Evolutionary conservation across 2,329 filamentous ascomycete species (phyloP).

Genomic region (Pestalotiopsis sp.): DNA sequence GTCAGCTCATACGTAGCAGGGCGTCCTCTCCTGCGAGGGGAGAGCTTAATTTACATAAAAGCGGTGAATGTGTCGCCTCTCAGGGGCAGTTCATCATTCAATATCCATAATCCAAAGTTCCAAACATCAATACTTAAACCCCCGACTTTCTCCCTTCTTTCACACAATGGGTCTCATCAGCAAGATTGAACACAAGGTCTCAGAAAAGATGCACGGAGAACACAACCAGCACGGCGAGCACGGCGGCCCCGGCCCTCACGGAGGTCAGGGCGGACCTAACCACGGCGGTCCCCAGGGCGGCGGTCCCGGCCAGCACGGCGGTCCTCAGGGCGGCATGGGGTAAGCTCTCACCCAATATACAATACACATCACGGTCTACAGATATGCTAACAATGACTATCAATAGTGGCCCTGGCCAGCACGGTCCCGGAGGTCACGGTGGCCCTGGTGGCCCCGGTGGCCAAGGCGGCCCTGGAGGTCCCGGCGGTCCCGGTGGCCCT

Average conservation of each 20-base stretch:
- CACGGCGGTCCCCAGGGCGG: slow-evolving; percentile 2
- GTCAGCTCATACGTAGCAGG: not conserved
- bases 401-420: not conserved
- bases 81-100: not conserved
- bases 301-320: not conserved
- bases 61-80: not conserved
- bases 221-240: not conserved
- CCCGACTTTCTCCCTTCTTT: not conserved
- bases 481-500: not conserved
- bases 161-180: slow-evolving; percentile 6
- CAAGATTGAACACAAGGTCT: slow-evolving; percentile 12
- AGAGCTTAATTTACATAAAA: not conserved
- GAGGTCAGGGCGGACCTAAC: not conserved
- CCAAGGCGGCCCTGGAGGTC: slow-evolving; percentile 1
- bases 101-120: not conserved
- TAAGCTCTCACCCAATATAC: too few species aligned
- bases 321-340: too few species aligned
- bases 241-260: not conserved
- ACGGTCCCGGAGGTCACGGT: not conserved
- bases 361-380: too few species aligned
- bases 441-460: not conserved
- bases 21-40: not conserved
- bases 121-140: slow-evolving; percentile 1
- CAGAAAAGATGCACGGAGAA: slow-evolving; percentile 3
- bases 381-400: not conserved